A percentile compares a stretch with the other conserved stretches of the same genome.
phyloP scores from a whole-genome alignment of 2,329 filamentous ascomycete genomes.

The Diaporthe sp. region DNA sequence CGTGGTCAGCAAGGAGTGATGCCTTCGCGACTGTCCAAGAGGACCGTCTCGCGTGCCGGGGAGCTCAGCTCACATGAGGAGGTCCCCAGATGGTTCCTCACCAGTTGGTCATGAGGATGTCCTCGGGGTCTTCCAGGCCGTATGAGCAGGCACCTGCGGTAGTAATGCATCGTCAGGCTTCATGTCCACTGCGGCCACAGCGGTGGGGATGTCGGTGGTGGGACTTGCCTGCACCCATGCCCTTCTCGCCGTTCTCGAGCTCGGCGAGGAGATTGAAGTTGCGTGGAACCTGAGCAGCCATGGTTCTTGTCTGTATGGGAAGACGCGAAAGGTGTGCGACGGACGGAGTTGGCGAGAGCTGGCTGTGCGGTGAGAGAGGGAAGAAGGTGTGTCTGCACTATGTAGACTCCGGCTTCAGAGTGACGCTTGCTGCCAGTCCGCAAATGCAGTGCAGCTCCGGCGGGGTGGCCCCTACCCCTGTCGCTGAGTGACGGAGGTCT shows the following conservation, averaged over 20 bases:
- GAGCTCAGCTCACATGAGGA: slow-evolving; percentile 75
- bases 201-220: neutral
- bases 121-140: slow-evolving; percentile 91
- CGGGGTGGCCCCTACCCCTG: slow-evolving; percentile 12
- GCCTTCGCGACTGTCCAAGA: slow-evolving; percentile 30
- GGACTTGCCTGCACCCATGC: slow-evolving; percentile 82
- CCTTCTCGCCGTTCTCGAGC: slow-evolving; percentile 99
- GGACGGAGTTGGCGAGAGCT: neutral
- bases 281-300: slow-evolving; percentile 76
- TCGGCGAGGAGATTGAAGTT: slow-evolving; percentile 98
- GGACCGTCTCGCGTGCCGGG: slow-evolving; percentile 3
- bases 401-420: neutral
- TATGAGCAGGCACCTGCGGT: slow-evolving; percentile 91
- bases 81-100: slow-evolving; percentile 97
- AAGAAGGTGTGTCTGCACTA: neutral
- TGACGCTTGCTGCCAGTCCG: slow-evolving; percentile 1
- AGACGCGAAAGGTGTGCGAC: neutral
- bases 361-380: slow-evolving; percentile 1
- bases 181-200: neutral
- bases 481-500: slow-evolving; percentile 17
- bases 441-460: slow-evolving; percentile 13
- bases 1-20: slow-evolving; percentile 11
- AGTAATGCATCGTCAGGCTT: slow-evolving; percentile 20
- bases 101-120: slow-evolving; percentile 98
- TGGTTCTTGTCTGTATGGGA: slow-evolving; percentile 35